Conservation (phyloP, 345 rosid species). For the Eucalyptus polybractea region DNA sequence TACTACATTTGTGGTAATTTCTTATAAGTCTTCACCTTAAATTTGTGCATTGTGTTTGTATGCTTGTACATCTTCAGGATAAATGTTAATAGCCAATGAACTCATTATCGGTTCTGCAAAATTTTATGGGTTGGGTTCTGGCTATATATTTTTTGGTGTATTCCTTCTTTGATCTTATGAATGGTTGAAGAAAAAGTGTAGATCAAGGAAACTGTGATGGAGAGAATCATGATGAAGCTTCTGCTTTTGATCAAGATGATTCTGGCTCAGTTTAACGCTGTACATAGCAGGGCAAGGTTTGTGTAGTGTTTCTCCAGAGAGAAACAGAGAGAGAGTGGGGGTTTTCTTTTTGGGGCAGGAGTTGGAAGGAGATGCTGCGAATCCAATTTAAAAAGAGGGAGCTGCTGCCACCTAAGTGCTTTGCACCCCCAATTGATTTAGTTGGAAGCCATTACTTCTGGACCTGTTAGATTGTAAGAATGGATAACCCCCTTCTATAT, state of each 20-base stretch:
- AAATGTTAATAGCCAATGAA: not conserved
- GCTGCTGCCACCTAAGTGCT: not conserved
- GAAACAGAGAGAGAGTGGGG: not conserved
- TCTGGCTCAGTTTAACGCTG: not conserved
- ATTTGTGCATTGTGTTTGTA: not conserved
- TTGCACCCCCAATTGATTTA: not conserved
- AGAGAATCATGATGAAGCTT: not conserved
- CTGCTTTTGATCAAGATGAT: not conserved
- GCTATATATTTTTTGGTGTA: not conserved
- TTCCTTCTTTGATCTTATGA: not conserved
- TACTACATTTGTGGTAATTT: conserved; percentile 93
- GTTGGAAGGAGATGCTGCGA: not conserved
- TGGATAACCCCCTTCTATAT: not conserved
- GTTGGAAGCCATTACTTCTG: not conserved
- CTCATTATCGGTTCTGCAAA: not conserved
- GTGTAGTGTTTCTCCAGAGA: not conserved
- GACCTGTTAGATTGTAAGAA: not conserved
- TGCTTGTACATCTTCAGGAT: not conserved
- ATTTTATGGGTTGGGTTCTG: not conserved
- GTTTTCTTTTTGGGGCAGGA: not conserved
- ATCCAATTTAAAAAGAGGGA: not conserved
- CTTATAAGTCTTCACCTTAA: not conserved
- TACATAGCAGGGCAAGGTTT: not conserved
- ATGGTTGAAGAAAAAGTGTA: not conserved
- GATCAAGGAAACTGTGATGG: not conserved